Evolutionary conservation across 768 basidiomycete species (phyloP), one percentile per base, ranked within the genome.

Genomic region (Lentinus tigrinus): DNA sequence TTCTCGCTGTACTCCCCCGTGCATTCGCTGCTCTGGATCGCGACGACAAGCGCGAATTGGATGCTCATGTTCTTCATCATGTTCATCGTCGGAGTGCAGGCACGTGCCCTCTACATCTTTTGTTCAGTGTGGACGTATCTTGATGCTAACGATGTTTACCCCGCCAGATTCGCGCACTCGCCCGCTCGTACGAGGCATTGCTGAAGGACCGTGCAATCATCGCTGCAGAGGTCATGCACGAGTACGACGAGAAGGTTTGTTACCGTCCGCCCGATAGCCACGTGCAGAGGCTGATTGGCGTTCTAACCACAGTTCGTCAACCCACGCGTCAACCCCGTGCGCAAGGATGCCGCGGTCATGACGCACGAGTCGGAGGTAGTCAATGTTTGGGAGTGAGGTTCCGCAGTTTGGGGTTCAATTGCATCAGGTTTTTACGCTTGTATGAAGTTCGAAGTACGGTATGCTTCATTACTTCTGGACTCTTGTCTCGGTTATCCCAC

Each of bases 311-410:
- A 94, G 91, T 94, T 91, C 68, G 92, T 94, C 3, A 83, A 88
- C 64, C 93, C 92, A n/a, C 83, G 86, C 59, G 71, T 91, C 59
- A 87, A 89, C 65, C 88, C 88, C 7, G 77, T 93, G 21, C 83
- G 88, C 28, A 83, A 78, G 57, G 92, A 94, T 62, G 90, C 84
- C 1, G 85, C 87, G 3, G 88, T 91, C 26, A 92, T 91, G 91
- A 94, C 92, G 2, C 85, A 92, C 70, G 79, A 94, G 67, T 82
- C 88, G 1, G 92, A 94, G 77, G 79, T 91, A 61, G 81, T 90
- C 9, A 78, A 82, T 62, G 63, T 82, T 28, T 84, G 79, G 81
- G 80, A 84, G 58, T 74, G 36, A 80, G 60, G 38, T 52, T 46
- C 56, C 43, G 26, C 24, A 10, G 17, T 13, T 13, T 3, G 9